Percentiles rank a stretch among this genome's conserved stretches.
These are phyloP conservation scores for Gastrolobium villosum DNA, from an alignment of 306 rosid species.

Conservation along the genomic window DNA sequence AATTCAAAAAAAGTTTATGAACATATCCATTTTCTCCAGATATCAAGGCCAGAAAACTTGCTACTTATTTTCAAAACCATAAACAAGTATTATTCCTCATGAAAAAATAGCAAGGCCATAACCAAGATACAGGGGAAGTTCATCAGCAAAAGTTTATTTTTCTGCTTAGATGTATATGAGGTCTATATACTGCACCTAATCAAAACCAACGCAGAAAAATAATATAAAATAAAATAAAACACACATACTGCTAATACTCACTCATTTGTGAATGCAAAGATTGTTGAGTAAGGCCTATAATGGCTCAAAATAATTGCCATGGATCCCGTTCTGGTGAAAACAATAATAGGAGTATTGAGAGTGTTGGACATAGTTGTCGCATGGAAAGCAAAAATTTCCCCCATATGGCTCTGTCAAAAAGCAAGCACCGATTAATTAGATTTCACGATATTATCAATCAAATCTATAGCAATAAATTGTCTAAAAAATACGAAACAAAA, in stretches of 20 bases:
- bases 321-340: slow-evolving; percentile 97
- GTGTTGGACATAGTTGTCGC: slow-evolving; percentile 92
- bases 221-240: not conserved
- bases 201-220: not conserved
- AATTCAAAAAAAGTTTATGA: too few species aligned
- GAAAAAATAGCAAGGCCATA: slow-evolving; percentile 23
- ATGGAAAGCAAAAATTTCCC: slow-evolving; percentile 93
- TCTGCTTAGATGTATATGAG: slow-evolving; percentile 22
- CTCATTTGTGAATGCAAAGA: slow-evolving; percentile 98
- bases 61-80: slow-evolving; percentile 26
- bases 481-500: slow-evolving; percentile 16
- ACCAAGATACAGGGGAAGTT: slow-evolving; percentile 30
- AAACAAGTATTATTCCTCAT: slow-evolving; percentile 15
- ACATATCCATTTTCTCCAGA: not conserved
- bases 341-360: slow-evolving; percentile 78
- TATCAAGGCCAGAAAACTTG: slow-evolving; percentile 25
- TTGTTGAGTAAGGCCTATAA: slow-evolving; percentile 85
- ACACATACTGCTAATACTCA: slow-evolving; percentile 56
- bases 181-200: not conserved
- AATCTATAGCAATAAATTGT: slow-evolving; percentile 28
- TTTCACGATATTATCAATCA: slow-evolving; percentile 13
- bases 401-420: slow-evolving; percentile 84
- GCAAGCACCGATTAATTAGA: slow-evolving; percentile 39
- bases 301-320: slow-evolving; percentile 94
- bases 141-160: slow-evolving; percentile 7